These are phyloP conservation scores for Alternaria angustiovoidea DNA, from an alignment of 2,329 filamentous ascomycete species.

Conservation along the genomic window DNA sequence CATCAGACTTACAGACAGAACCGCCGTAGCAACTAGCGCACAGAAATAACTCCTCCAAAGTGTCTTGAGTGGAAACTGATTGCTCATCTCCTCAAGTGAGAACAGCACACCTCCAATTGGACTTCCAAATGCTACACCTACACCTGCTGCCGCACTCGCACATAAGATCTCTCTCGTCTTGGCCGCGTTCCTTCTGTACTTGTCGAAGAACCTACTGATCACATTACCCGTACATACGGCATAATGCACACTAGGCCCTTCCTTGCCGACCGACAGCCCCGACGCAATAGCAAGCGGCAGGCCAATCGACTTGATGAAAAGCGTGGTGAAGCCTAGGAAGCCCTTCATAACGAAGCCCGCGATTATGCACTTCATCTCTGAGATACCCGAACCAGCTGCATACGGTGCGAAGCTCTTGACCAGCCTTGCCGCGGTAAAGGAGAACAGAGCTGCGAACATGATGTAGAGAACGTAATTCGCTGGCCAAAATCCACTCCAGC, in stretches of 20 bases:
- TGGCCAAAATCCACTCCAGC: slow-evolving; percentile 80
- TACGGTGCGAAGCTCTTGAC: slow-evolving; percentile 95
- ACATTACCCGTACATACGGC: slow-evolving; percentile 98
- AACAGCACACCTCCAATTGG: slow-evolving; percentile 97
- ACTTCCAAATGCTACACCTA: slow-evolving; percentile 95
- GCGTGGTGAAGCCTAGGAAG: slow-evolving; percentile 88
- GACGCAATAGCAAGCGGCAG: slow-evolving; percentile 92
- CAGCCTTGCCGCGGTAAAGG: slow-evolving; percentile 80
- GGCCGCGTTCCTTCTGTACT: slow-evolving; percentile 89
- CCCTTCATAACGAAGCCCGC: slow-evolving; percentile 99
- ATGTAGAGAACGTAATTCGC: slow-evolving; percentile 91
- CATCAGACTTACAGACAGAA: slow-evolving; percentile 69
- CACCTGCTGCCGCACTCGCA: slow-evolving; percentile 91
- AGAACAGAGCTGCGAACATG: slow-evolving; percentile 82
- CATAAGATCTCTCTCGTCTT: slow-evolving; percentile 96
- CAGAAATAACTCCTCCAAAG: slow-evolving; percentile 99
- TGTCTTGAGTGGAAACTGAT: slow-evolving; percentile 94
- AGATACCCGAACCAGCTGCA: slow-evolving; percentile 94
- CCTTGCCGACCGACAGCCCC: slow-evolving; percentile 93
- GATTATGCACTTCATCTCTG: slow-evolving; percentile 99
- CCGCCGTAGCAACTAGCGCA: slow-evolving; percentile 90
- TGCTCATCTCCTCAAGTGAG: slow-evolving; percentile 97
- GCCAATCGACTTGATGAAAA: slow-evolving; percentile 92
- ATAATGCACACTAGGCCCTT: slow-evolving; percentile 98
- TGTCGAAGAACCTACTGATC: slow-evolving; percentile 89